These are phyloP conservation scores for Apophysomyces trapeziformis DNA, from an alignment of 371 early-diverging fungal genomes.

Conservation along the genomic window DNA sequence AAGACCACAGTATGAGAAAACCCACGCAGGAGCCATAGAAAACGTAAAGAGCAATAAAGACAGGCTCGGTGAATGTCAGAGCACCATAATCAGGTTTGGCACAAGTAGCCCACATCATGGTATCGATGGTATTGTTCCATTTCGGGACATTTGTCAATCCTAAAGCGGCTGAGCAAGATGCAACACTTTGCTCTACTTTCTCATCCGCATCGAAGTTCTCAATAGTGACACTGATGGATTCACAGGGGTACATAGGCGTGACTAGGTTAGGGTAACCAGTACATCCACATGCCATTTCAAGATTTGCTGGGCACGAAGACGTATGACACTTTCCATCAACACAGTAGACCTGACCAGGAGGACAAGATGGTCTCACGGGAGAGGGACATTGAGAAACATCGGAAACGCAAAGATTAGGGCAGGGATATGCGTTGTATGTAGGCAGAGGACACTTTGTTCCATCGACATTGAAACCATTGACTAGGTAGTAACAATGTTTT, in stretches of 20 bases:
- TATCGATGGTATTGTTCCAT: constrained; percentile 41
- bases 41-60: constrained; percentile 53
- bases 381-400: constrained; percentile 33
- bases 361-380: constrained; percentile 39
- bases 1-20: constrained; percentile 53
- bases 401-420: constrained; percentile 47
- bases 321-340: constrained; percentile 54
- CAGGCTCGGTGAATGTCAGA: constrained; percentile 45
- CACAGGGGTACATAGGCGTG: constrained; percentile 35
- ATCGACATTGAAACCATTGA: constrained; percentile 42
- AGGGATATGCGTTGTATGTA: constrained; percentile 31
- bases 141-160: constrained; percentile 33
- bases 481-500: constrained; percentile 15
- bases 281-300: constrained; percentile 43
- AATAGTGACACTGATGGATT: constrained; percentile 34
- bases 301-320: constrained; percentile 31
- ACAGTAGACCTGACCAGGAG: constrained; percentile 48
- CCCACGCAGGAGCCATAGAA: constrained; percentile 67
- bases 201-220: constrained; percentile 47
- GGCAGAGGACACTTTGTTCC: constrained; percentile 46
- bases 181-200: constrained; percentile 42
- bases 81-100: constrained; percentile 52
- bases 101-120: constrained; percentile 58
- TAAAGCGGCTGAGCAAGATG: constrained; percentile 39
- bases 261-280: constrained; percentile 41